Evolutionary conservation across 345 rosid species (phyloP).

Genomic region (Atalantia buxifolia): DNA sequence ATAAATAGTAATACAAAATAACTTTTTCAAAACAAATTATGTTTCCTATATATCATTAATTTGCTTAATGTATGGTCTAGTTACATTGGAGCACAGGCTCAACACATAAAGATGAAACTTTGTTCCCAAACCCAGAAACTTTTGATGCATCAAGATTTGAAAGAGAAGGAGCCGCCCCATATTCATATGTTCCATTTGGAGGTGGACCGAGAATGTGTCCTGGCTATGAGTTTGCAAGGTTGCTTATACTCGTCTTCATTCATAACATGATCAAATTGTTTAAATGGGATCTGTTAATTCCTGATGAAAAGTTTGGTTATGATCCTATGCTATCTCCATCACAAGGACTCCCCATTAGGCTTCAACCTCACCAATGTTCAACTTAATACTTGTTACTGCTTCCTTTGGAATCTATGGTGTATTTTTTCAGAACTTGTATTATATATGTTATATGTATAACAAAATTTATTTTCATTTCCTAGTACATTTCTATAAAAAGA

Average conservation of each 20-base stretch:
- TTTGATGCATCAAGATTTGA: slow-evolving; percentile 17
- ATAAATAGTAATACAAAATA: too few relatives aligned
- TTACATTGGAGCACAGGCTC: slow-evolving; percentile 4
- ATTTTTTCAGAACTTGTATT: not conserved
- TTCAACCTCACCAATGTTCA: not conserved
- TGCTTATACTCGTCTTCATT: slow-evolving; percentile 14
- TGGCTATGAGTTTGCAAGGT: slow-evolving; percentile 12
- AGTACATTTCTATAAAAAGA: not conserved
- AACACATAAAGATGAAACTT: slow-evolving; percentile 1
- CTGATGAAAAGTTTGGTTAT: slow-evolving; percentile 11
- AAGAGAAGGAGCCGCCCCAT: slow-evolving; percentile 4
- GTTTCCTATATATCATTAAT: too few relatives aligned
- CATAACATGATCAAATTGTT: slow-evolving; percentile 10
- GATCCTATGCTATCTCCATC: slow-evolving; percentile 5
- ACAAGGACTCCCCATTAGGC: slow-evolving; percentile 12
- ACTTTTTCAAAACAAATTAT: too few relatives aligned
- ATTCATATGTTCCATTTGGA: slow-evolving; percentile 21
- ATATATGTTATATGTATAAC: not conserved
- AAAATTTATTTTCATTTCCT: not conserved
- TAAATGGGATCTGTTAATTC: slow-evolving; percentile 7
- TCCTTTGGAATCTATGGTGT: not conserved
- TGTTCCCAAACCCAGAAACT: slow-evolving; percentile 1
- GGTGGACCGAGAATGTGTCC: slow-evolving; percentile 24
- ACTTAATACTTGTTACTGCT: not conserved
- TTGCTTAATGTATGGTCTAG: not conserved